These are phyloP conservation scores for Aspergillus hortae DNA, from an alignment of 2,329 filamentous ascomycete species.

Conservation along the genomic window DNA sequence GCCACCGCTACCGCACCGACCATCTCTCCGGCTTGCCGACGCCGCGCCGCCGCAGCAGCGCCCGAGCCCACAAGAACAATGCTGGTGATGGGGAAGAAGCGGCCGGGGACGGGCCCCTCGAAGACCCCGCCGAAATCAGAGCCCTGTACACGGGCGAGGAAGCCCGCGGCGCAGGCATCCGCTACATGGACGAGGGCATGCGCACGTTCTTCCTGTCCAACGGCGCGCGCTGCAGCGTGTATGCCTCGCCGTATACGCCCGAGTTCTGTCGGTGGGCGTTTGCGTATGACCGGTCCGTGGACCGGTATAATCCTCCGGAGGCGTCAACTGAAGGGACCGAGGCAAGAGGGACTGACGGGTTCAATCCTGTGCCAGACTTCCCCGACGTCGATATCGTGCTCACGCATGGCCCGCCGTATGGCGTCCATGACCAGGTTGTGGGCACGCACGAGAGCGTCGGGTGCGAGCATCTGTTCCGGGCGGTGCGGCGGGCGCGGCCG, in stretches of 20 bases:
- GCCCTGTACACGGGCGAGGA: conserved; percentile 47
- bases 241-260: conserved; percentile 51
- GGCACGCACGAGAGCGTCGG: conserved; percentile 43
- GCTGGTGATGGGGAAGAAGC: background rate
- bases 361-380: conserved; percentile 43
- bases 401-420: conserved; percentile 58
- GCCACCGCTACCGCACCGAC: conserved; percentile 23
- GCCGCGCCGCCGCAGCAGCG: conserved; percentile 13
- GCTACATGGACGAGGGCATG: conserved; percentile 55
- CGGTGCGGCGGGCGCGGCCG: conserved; percentile 50
- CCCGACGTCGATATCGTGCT: conserved; percentile 54
- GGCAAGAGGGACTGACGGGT: conserved; percentile 10
- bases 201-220: conserved; percentile 44
- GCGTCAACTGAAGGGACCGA: background rate
- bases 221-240: conserved; percentile 51
- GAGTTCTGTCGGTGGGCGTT: conserved; percentile 58
- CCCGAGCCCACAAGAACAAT: no score
- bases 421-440: conserved; percentile 46
- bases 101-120: conserved; percentile 15
- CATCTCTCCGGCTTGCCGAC: conserved; percentile 7
- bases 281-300: conserved; percentile 47
- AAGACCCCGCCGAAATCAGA: conserved; percentile 28
- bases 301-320: conserved; percentile 49
- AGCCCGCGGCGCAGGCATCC: conserved; percentile 46
- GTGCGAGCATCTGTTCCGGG: conserved; percentile 53